Evolutionary conservation across 768 basidiomycete genomes (phyloP).

Genomic region (Sporobolomyces phaffii): DNA sequence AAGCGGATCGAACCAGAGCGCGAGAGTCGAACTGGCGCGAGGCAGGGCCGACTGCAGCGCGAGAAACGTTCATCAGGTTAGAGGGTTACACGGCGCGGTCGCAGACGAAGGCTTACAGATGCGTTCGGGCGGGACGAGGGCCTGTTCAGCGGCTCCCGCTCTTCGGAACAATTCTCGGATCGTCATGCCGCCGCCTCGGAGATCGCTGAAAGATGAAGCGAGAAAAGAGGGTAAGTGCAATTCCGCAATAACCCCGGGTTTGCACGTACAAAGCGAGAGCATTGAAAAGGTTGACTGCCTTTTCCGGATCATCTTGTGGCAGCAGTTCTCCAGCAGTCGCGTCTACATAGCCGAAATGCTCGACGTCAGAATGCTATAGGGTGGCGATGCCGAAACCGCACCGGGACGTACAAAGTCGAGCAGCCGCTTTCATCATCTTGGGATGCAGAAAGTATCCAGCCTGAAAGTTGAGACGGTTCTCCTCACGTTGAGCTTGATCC

Average conservation of each 20-base stretch:
- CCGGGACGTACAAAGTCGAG: constrained; percentile 8
- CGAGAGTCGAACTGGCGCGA: constrained; percentile 12
- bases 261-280: constrained; percentile 25
- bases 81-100: too few relatives aligned
- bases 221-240: too few relatives aligned
- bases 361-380: neutral
- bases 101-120: constrained; percentile 4
- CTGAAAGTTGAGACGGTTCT: constrained; percentile 3
- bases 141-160: constrained; percentile 7
- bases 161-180: neutral
- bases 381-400: neutral
- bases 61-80: rapidly evolving
- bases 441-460: constrained; percentile 1
- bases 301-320: constrained; percentile 12
- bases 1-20: constrained; percentile 1
- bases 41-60: constrained; percentile 1
- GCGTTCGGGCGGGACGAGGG: constrained; percentile 3
- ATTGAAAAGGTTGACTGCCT: constrained; percentile 21
- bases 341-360: neutral
- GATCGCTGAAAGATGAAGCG: constrained; percentile 7
- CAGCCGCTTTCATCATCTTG: neutral
- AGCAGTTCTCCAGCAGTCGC: neutral
- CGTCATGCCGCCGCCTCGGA: constrained; percentile 10
- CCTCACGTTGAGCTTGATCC: neutral
- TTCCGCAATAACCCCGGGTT: too few relatives aligned